Evolutionary conservation across 2,329 filamentous ascomycete genomes (phyloP), one percentile per base, ranked within the genome.

Genomic region (Claviceps sp.): DNA sequence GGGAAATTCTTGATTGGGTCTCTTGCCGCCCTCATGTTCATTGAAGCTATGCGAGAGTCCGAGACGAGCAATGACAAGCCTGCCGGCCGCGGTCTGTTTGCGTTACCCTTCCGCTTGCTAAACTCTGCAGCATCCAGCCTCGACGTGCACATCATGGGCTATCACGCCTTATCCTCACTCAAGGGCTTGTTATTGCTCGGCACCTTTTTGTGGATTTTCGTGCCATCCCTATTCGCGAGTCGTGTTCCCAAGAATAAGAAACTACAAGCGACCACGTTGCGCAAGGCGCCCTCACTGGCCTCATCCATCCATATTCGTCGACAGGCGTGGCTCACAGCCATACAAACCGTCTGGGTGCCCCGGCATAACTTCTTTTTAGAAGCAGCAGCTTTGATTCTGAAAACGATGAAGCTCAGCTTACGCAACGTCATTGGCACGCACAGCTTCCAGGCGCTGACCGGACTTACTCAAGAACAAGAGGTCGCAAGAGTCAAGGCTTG

Each of bases 1-100:
- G 79, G 79, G 49, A 95, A 94, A 69, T 76, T 96, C 57, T 93
- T 96, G 87, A 82, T 96, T 5, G 91, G 91, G 43, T 91, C 90
- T 17, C 77, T 97, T 53, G 91, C 90, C 23, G 89, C 88, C 14
- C 73, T 97, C 17, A 95, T 97, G 90, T 77, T 96, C 37, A 70
- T 95, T 58, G 89, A 96, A 68, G 88, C 88, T 1, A 74, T 90
- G 51, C 75, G 76, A 38, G 78, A 85, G 63, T 71, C 82, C 58
- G 79, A 88, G 67, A 68, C 80, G 63, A 78, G 80, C 59, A 77
- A 75, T 46, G 82, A 86, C 49, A 75, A 75, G 1, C 74, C 82
- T 5, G 73, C 80, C 48, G 83, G 83, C 45, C 79, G 80, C 39
- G 85, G 85, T 2, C 73, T 90, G 14, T 77, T 80, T 54, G 78